Conservation (phyloP, 1,284 basidiomycete species). For the Pyrrhoderma lamaoense region DNA sequence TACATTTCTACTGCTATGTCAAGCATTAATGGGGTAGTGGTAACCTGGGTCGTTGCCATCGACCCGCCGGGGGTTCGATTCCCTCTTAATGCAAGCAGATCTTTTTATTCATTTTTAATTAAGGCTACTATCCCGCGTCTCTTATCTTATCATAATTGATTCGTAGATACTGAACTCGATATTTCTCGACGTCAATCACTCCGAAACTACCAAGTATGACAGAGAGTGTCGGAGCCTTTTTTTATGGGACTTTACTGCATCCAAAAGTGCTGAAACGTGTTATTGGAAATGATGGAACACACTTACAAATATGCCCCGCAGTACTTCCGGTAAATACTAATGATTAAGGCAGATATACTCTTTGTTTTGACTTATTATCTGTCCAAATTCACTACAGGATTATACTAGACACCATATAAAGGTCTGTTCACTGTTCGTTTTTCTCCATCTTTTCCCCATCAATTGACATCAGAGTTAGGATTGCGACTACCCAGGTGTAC, state of each 20-base stretch:
- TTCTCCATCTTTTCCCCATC: neutral
- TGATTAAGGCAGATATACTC: slow-evolving; percentile 1
- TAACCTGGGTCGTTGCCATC: slow-evolving; percentile 21
- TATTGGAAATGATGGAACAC: slow-evolving; percentile 37
- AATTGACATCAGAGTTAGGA: slow-evolving; percentile 31
- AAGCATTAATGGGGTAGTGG: slow-evolving; percentile 21
- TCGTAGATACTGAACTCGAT: no score
- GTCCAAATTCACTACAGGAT: slow-evolving; percentile 36
- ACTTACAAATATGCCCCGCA: slow-evolving; percentile 42
- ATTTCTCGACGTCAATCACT: no score
- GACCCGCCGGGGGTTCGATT: slow-evolving; percentile 22
- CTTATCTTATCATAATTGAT: no score
- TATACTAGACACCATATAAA: slow-evolving; percentile 70
- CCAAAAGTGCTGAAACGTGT: slow-evolving; percentile 47
- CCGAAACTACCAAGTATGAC: no score
- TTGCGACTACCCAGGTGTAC: slow-evolving; percentile 75
- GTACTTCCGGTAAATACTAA: slow-evolving; percentile 34
- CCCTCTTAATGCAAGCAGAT: slow-evolving; percentile 15
- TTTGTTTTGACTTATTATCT: neutral
- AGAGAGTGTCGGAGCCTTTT: slow-evolving; percentile 47
- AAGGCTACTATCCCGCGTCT: neutral
- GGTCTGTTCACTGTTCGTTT: slow-evolving; percentile 20
- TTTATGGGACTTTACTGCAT: slow-evolving; percentile 72
- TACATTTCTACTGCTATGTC: neutral
- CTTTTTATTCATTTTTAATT: neutral